Evolutionary conservation across 345 rosid genomes (phyloP).

Genomic region (Geranium rotundifolium): DNA sequence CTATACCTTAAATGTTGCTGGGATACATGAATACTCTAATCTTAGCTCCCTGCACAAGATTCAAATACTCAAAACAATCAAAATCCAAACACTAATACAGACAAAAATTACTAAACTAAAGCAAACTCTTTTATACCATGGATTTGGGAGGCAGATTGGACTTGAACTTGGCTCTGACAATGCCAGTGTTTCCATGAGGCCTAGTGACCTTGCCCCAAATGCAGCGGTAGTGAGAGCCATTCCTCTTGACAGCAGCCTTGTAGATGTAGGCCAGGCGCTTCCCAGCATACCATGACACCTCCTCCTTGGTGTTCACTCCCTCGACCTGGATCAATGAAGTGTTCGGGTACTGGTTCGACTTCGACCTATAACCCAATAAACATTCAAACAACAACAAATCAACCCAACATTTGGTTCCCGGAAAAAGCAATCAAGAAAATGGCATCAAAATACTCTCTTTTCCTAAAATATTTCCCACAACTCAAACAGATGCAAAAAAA

Average conservation of each 20-base stretch:
- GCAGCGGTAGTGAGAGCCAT: constrained; percentile 79
- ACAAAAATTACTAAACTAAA: neutral
- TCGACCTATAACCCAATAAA: constrained; percentile 36
- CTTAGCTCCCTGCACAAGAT: constrained; percentile 44
- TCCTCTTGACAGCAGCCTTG: constrained; percentile 81
- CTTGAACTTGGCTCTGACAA: constrained; percentile 80
- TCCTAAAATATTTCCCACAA: neutral
- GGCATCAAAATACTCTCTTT: too few species aligned
- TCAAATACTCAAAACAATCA: neutral
- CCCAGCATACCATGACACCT: constrained; percentile 70
- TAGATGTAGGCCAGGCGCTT: constrained; percentile 92
- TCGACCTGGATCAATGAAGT: constrained; percentile 75
- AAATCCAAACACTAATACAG: neutral
- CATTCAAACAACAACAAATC: neutral
- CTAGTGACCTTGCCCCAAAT: constrained; percentile 87
- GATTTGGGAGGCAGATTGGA: constrained; percentile 84
- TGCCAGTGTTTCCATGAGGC: constrained; percentile 93
- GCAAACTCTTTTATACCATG: constrained; percentile 41
- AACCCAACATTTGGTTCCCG: neutral
- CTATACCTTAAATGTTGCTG: constrained; percentile 71
- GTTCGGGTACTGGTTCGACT: constrained; percentile 80
- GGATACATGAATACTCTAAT: constrained; percentile 96
- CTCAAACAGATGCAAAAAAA: neutral
- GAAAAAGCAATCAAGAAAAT: too few species aligned
- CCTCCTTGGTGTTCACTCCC: constrained; percentile 83